A percentile compares a stretch with the other conserved stretches of the same genome.
Conservation (phyloP, 352 stramenopile genomes). For the Globisporangium yorkense region DNA sequence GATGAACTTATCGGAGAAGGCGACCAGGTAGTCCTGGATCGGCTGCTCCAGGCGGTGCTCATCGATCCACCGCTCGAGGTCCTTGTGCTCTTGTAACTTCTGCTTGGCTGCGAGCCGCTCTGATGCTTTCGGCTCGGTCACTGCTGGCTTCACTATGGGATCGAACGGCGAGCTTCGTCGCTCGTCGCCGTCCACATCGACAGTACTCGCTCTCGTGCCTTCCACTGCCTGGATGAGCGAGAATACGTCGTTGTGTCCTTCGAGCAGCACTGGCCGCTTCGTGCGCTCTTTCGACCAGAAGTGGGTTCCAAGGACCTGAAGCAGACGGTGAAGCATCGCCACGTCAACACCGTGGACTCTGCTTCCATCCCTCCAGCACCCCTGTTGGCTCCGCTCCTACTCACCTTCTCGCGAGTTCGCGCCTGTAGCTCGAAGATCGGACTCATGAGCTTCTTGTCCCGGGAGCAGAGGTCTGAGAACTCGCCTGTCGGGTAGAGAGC, state of each 20-base stretch:
- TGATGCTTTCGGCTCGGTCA: slow-evolving; percentile 10
- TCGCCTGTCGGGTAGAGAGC: slow-evolving; percentile 17
- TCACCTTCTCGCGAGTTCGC: slow-evolving; percentile 19
- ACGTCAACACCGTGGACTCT: no score
- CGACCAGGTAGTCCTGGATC: slow-evolving; percentile 1
- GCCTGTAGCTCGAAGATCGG: slow-evolving; percentile 36
- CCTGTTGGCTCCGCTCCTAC: background rate
- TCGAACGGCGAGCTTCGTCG: slow-evolving; percentile 3
- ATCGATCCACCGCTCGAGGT: slow-evolving; percentile 9
- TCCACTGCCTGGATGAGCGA: slow-evolving; percentile 12
- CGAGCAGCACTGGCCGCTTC: slow-evolving; percentile 21
- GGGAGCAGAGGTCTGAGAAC: slow-evolving; percentile 30
- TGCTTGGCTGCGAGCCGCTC: slow-evolving; percentile 13
- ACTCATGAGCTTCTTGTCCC: slow-evolving; percentile 31
- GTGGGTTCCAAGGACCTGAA: slow-evolving; percentile 12
- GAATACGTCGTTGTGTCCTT: slow-evolving; percentile 22
- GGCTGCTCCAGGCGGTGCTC: slow-evolving; percentile 7
- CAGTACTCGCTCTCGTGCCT: background rate
- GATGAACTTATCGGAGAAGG: slow-evolving; percentile 13
- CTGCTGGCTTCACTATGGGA: background rate
- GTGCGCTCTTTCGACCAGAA: slow-evolving; percentile 36
- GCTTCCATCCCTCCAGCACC: background rate
- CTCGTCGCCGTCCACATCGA: background rate
- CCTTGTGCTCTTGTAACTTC: slow-evolving; percentile 12
- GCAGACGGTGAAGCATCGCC: slow-evolving; percentile 1